Base-by-base conservation (phyloP, 2,329 filamentous ascomycete genomes). In the Myrmaecium sp. region DNA sequence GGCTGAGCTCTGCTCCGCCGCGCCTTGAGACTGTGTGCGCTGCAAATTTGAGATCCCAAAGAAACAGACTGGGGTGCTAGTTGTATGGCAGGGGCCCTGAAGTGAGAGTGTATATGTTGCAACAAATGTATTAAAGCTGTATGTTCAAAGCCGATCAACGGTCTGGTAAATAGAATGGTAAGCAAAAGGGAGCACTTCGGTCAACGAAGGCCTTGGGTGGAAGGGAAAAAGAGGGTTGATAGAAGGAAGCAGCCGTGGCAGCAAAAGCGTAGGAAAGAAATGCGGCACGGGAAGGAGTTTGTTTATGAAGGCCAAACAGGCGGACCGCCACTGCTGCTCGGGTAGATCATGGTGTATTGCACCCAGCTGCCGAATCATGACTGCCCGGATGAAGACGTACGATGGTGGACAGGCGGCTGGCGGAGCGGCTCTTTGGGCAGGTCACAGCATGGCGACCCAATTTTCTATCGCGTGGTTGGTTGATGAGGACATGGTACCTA, bases 71-170 rank as follows among this genome's bases (percentile, higher is more conserved):
- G n/a, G n/a, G n/a, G n/a, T n/a, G n/a, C 29, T 33, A 31, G 36
- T 34, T 33, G 31, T 27, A 24, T 25, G 31, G 28, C 30, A 33
- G 33, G 28, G 35, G 29, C 32, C 35, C 35, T 36, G 38, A 37
- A 37, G 23, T 35, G 29, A n/a, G n/a, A n/a, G n/a, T n/a, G 25
- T 32, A 33, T 32, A 32, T 34, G 31, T 30, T 35, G 33, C 34
- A 30, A 34, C 32, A 33, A 33, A 33, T 21, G 30, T 18, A 14
- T 22, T 32, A 38, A 38, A 39, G n/a, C n/a, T n/a, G n/a, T 33
- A 34, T 29, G 37, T 46, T 51, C 47, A 46, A 39, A 20, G 27
- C 47, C 49, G 57, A 40, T 60, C 57, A 54, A 59, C 57, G 54
- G 57, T 41, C 44, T 37, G 37, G 42, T 37, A 40, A 30, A 39